Evolutionary conservation across 2,329 filamentous ascomycete genomes (phyloP).

Genomic region (Grosmannia serpens): DNA sequence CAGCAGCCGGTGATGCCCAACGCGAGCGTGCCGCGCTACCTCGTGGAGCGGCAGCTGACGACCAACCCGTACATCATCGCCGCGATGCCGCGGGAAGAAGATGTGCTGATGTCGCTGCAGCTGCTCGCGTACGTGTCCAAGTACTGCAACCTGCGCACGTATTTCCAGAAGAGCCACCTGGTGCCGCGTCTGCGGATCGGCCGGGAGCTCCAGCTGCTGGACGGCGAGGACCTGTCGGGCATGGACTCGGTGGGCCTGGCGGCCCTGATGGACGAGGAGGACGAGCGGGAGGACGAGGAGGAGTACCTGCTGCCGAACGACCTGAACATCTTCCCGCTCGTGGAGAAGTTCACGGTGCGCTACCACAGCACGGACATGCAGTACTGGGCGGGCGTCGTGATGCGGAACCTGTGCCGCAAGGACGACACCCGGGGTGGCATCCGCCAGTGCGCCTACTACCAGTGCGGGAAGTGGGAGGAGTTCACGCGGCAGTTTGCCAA

Average conservation of each 20-base stretch:
- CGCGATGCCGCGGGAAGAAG: constrained; percentile 91
- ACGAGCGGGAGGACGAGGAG: constrained; percentile 59
- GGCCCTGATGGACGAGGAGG: constrained; percentile 20
- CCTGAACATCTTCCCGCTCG: constrained; percentile 95
- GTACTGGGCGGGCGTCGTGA: constrained; percentile 98
- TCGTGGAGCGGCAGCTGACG: constrained; percentile 60
- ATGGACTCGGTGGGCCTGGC: constrained; percentile 21
- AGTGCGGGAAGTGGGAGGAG: constrained; percentile 98
- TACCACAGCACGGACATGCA: constrained; percentile 97
- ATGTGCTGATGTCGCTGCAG: constrained; percentile 95
- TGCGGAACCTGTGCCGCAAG: constrained; percentile 97
- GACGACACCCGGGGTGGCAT: constrained; percentile 92
- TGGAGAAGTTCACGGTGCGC: constrained; percentile 95
- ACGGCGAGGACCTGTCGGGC: constrained; percentile 45
- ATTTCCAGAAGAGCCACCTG: constrained; percentile 90
- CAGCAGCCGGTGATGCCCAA: constrained; percentile 62
- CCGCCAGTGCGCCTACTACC: constrained; percentile 92
- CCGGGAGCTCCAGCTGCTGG: constrained; percentile 68
- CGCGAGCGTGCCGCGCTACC: constrained; percentile 65
- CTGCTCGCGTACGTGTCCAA: constrained; percentile 96
- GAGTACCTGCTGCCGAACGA: constrained; percentile 89
- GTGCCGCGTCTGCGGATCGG: constrained; percentile 88
- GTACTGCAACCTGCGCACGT: constrained; percentile 90
- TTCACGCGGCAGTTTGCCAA: constrained; percentile 95
- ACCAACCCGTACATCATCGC: constrained; percentile 67